Evolutionary conservation across 1,284 basidiomycete genomes (phyloP).

Genomic region (Veloporphyrellus conicus): DNA sequence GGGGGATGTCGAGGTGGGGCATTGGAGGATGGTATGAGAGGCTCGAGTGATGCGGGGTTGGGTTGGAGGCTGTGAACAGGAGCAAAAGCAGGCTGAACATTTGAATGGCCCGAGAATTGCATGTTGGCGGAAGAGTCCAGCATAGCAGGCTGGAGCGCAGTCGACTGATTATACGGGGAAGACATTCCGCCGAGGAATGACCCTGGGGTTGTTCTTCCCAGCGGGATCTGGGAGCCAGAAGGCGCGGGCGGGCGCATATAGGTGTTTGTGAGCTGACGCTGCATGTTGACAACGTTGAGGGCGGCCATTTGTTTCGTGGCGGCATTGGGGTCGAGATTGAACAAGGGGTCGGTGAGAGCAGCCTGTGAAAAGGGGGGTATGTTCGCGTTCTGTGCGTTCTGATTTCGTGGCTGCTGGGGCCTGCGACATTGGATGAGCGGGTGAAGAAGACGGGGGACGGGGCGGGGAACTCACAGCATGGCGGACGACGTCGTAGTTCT

Average conservation of each 20-base stretch:
- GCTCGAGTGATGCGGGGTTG: constrained; percentile 42
- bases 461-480: constrained; percentile 37
- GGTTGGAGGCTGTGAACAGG: constrained; percentile 30
- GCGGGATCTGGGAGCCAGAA: constrained; percentile 26
- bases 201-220: constrained; percentile 61
- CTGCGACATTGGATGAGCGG: constrained; percentile 9
- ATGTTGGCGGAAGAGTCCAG: constrained; percentile 22
- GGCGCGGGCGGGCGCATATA: constrained; percentile 46
- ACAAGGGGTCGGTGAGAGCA: constrained; percentile 28
- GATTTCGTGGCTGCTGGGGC: constrained; percentile 38
- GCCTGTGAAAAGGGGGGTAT: constrained; percentile 17
- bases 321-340: constrained; percentile 48
- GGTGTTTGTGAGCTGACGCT: constrained; percentile 46
- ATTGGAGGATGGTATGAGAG: constrained; percentile 39
- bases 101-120: constrained; percentile 31
- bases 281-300: constrained; percentile 59
- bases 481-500: constrained; percentile 14
- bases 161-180: constrained; percentile 40
- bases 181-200: constrained; percentile 60
- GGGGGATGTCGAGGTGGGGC: constrained; percentile 28
- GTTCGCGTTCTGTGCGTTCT: constrained; percentile 19
- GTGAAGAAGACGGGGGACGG: constrained; percentile 2
- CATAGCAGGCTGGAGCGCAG: constrained; percentile 37
- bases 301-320: constrained; percentile 75
- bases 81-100: constrained; percentile 27